Evolutionary conservation across 225 moss, liverwort and hornwort genomes (phyloP).

Genomic region (Antitrichia curtipendula): DNA sequence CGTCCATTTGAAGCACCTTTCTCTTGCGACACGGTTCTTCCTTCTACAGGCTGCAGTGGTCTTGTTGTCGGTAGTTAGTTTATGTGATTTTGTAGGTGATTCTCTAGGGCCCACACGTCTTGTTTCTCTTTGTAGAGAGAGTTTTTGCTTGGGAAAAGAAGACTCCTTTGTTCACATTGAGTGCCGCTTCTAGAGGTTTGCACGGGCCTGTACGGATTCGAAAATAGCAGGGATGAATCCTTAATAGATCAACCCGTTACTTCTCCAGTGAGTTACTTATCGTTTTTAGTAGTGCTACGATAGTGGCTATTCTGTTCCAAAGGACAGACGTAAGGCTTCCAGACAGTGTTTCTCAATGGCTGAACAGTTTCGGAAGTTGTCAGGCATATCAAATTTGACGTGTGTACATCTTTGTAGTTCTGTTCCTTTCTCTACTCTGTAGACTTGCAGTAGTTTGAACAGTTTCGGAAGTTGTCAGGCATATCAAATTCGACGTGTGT

Average conservation of each 20-base stretch:
- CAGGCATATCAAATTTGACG: background rate
- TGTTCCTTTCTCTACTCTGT: background rate
- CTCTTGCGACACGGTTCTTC: background rate
- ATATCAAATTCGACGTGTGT: background rate
- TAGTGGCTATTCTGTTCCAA: background rate
- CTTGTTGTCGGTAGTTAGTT: background rate
- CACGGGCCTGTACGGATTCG: background rate
- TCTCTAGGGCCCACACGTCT: too few relatives aligned
- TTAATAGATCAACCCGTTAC: background rate
- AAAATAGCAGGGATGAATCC: background rate
- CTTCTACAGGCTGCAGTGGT: background rate
- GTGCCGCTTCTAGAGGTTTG: background rate
- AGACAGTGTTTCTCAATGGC: too few relatives aligned
- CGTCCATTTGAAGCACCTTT: background rate
- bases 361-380: background rate
- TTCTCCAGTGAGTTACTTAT: background rate
- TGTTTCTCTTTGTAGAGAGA: background rate
- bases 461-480: background rate
- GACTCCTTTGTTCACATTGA: background rate
- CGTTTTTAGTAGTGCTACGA: background rate
- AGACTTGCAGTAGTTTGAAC: background rate
- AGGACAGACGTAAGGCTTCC: background rate
- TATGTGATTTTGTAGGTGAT: too few relatives aligned
- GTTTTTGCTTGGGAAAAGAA: background rate
- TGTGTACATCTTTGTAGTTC: background rate